A percentile compares a stretch with the other conserved stretches of the same genome.
Conservation (phyloP, 2,329 filamentous ascomycete genomes). For the Ophiostoma tasmaniense region DNA sequence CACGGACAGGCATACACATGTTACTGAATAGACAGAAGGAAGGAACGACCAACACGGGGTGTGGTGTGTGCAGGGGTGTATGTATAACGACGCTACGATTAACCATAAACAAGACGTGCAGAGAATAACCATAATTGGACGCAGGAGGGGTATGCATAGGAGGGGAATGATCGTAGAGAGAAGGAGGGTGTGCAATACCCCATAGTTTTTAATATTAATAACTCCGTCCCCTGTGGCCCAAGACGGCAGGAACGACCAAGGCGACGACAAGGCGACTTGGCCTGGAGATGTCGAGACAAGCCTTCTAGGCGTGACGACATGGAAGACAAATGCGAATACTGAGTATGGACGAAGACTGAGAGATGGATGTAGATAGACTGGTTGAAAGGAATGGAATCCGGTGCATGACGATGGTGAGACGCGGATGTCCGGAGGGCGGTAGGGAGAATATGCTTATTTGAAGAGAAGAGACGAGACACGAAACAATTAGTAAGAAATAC, state of each 20-base stretch:
- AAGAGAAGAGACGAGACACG: background rate
- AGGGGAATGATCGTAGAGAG: background rate
- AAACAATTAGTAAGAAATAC: background rate
- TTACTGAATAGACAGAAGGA: background rate
- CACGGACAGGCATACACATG: background rate
- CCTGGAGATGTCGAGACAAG: background rate
- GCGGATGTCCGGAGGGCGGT: background rate
- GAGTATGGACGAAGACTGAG: no score
- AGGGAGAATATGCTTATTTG: background rate
- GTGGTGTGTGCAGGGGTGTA: background rate
- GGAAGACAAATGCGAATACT: background rate
- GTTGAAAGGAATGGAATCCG: background rate
- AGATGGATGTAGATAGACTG: no score
- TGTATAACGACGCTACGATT: background rate
- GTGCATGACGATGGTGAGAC: background rate
- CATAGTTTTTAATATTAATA: background rate
- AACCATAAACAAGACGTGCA: background rate
- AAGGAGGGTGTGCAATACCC: background rate
- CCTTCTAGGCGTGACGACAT: background rate
- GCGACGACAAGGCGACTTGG: background rate
- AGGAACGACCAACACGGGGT: background rate
- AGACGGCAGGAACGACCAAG: background rate
- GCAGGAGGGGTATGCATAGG: background rate
- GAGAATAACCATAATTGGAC: background rate
- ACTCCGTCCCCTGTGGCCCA: background rate